Conservation (phyloP, 208 protist genomes). For the Wallacemonas rigidus region DNA sequence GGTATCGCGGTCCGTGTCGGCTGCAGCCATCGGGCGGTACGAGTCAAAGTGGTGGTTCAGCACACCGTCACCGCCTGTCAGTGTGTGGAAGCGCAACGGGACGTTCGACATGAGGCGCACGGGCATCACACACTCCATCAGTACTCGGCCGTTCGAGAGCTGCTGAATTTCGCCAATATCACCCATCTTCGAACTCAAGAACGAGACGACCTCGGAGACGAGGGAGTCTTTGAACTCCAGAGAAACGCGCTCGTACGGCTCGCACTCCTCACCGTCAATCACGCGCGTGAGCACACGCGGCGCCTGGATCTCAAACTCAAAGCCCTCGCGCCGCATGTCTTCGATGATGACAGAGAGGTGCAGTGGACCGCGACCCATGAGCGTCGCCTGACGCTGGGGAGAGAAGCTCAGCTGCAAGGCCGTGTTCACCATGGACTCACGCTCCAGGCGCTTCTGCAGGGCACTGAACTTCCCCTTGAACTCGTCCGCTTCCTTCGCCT, state of each 20-base stretch:
- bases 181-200: constrained; percentile 86
- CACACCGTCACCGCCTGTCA: constrained; percentile 88
- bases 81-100: constrained; percentile 83
- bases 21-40: constrained; percentile 70
- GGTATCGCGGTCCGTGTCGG: constrained; percentile 68
- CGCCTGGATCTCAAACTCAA: constrained; percentile 96
- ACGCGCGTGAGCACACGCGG: constrained; percentile 88
- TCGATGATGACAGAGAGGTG: constrained; percentile 98
- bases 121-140: constrained; percentile 88
- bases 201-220: constrained; percentile 77
- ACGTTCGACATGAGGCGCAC: constrained; percentile 86
- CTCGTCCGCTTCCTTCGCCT: constrained; percentile 89
- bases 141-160: constrained; percentile 72
- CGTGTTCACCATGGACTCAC: constrained; percentile 95
- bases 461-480: constrained; percentile 58
- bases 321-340: constrained; percentile 97
- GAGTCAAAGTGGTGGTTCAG: constrained; percentile 90
- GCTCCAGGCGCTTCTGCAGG: constrained; percentile 82
- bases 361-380: constrained; percentile 95
- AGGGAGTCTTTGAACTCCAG: constrained; percentile 83
- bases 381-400: constrained; percentile 61
- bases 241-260: constrained; percentile 82
- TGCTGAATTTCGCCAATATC: constrained; percentile 89
- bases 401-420: constrained; percentile 70
- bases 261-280: constrained; percentile 79